Percentiles rank a stretch among this genome's conserved stretches.
Conservation (phyloP, 1,284 basidiomycete species). For the Neotropicomus parvogracilis region DNA sequence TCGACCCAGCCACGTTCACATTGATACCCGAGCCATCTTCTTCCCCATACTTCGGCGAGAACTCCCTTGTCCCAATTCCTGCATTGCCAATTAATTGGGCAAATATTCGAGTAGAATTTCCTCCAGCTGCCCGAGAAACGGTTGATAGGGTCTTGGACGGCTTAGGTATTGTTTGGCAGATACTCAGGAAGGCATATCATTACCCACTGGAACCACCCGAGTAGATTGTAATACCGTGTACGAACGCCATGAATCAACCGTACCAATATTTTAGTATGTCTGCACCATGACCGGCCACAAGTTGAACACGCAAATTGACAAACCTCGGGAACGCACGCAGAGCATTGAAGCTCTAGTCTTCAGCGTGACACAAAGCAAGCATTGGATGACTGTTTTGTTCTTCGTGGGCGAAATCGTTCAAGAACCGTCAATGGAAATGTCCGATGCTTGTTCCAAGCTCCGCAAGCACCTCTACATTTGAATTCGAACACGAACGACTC, state of each 20-base stretch:
- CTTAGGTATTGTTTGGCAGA: conserved; percentile 45
- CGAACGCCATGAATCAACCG: conserved; percentile 14
- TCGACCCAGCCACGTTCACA: conserved; percentile 9
- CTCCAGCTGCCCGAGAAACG: conserved; percentile 24
- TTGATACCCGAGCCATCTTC: conserved; percentile 17
- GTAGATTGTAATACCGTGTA: conserved; percentile 5
- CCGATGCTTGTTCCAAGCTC: too few species aligned
- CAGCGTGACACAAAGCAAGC: too few species aligned
- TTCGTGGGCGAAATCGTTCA: too few species aligned
- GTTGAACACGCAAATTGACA: too few species aligned
- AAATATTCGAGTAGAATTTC: conserved; percentile 25
- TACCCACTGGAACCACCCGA: conserved; percentile 53
- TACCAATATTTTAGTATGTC: too few species aligned
- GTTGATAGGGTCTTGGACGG: conserved; percentile 36
- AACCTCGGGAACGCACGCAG: too few species aligned
- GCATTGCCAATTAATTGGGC: conserved; percentile 28
- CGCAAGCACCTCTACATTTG: background rate
- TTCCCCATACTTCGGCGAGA: conserved; percentile 15
- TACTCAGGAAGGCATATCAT: conserved; percentile 49
- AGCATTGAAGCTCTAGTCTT: too few species aligned
- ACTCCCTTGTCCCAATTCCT: conserved; percentile 15
- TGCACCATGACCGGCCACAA: too few species aligned
- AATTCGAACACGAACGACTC: background rate
- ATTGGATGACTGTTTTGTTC: too few species aligned
- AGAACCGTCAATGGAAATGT: too few species aligned